Base-by-base conservation (phyloP, 2,329 filamentous ascomycete genomes). In the Achaetomium macrosporum region DNA sequence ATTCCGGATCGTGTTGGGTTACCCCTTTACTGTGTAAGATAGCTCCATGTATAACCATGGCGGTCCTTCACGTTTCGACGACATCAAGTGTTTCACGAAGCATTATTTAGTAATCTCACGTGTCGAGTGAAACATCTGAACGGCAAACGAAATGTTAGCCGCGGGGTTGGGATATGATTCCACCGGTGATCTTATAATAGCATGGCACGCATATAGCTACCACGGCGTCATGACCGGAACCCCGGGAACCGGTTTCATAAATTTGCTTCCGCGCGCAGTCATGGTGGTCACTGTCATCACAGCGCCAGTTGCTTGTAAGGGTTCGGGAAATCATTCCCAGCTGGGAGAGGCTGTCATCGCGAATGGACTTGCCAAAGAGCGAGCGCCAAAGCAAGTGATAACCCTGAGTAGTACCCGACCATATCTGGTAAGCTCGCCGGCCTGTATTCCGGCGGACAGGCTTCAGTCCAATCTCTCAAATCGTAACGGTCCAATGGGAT, bases 101-200 rank as follows among this genome's bases (percentile, higher is more conserved):
- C 42, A 36, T 42, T 25, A 19, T 36, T 25, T 25, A n/a, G 25
- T 42, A 19, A 31, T 39, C 33, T 44, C 19, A 36, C 33, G 20
- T 35, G 16, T 48, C 40, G 43, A 47, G n/a, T 20, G 40, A 51
- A 47, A 57, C 39, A 44, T n/a, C 52, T 35, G 54, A 56, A 51
- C 25, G 4, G 25, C 25, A 25, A 25, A 25, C 25, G 25, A 25
- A 25, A 25, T 25, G 25, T 36, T n/a, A 25, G 44, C 47, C 13
- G 39, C 42, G 30, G 25, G 51, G 47, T 51, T 48, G 56, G 54
- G 35, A 41, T 50, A 56, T 57, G 51, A 52, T 16, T 47, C 31
- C 17, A 43, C 35, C 44, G 37, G n/a, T 50, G 53, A 53, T 58
- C 51, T 49, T 51, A 51, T 57, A 45, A 59, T 58, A 57, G 50